Conservation (phyloP, 305 asterid genomes). For the Fraxinus angustifolia region DNA sequence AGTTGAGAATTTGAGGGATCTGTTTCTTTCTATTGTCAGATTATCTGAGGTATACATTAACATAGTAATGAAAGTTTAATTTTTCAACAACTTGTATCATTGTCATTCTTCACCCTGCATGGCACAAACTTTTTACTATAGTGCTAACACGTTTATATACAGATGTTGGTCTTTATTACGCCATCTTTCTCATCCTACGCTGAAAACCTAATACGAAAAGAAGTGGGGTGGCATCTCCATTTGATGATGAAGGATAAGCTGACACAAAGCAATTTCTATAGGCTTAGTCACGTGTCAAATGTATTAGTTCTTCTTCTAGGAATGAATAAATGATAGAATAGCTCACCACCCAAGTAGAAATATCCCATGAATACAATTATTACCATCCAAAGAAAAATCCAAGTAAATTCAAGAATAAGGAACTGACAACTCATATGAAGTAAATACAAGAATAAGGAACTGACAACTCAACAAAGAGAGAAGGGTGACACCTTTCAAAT, state of each 20-base stretch:
- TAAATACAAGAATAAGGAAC: neutral
- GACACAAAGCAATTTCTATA: neutral
- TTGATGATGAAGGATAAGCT: neutral
- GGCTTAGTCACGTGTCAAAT: neutral
- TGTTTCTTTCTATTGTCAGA: neutral
- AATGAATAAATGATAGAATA: neutral
- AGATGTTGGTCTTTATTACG: neutral
- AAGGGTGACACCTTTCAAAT: neutral
- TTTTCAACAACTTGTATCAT: neutral
- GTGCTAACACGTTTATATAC: neutral
- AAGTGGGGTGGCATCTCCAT: neutral
- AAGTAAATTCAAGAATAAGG: neutral
- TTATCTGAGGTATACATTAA: constrained; percentile 12
- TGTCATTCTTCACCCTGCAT: neutral
- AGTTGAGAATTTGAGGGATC: neutral
- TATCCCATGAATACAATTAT: neutral
- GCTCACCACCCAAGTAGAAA: neutral
- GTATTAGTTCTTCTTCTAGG: neutral
- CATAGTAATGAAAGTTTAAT: neutral
- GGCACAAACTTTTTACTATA: neutral
- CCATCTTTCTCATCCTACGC: neutral
- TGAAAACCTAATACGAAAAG: neutral
- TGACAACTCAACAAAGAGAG: neutral
- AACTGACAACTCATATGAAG: neutral
- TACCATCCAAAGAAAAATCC: neutral